These are phyloP conservation scores for Rhododendron griersonianum DNA, from an alignment of 148 eudicot species.

Conservation along the genomic window DNA sequence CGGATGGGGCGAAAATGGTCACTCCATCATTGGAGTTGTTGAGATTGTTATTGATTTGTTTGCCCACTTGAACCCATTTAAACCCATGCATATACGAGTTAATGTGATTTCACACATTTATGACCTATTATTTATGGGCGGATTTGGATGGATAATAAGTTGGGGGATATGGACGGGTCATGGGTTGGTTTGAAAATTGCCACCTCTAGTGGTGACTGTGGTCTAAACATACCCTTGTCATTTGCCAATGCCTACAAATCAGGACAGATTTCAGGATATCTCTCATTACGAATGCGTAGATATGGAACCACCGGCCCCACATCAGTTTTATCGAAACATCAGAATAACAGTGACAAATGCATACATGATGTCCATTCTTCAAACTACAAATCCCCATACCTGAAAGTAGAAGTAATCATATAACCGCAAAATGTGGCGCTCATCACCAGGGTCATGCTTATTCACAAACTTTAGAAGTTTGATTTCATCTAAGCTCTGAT, in stretches of 20 bases:
- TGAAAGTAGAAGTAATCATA: conserved; percentile 94
- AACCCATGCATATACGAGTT: background rate
- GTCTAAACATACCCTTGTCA: background rate
- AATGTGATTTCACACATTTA: background rate
- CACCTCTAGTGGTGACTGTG: background rate
- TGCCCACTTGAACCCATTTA: background rate
- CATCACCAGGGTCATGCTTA: conserved; percentile 88
- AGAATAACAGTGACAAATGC: background rate
- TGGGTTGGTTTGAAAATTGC: background rate
- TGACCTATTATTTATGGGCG: background rate
- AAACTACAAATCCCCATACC: conserved; percentile 30
- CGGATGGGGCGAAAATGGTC: conserved; percentile 74
- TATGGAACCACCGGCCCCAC: background rate
- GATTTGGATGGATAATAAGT: background rate
- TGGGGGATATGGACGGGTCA: background rate
- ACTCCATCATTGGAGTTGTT: conserved; percentile 38
- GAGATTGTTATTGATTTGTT: background rate
- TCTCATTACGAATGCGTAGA: background rate
- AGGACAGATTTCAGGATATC: background rate
- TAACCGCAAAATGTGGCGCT: conserved; percentile 77
- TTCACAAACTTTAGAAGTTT: conserved; percentile 93
- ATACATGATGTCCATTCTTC: background rate
- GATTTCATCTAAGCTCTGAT: conserved; percentile 97
- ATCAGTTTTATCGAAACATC: background rate
- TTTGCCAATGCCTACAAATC: background rate